Evolutionary conservation across 164 flowering plant species (phyloP), one percentile per base, ranked within the genome.

Genomic region (Litsea cubeba): DNA sequence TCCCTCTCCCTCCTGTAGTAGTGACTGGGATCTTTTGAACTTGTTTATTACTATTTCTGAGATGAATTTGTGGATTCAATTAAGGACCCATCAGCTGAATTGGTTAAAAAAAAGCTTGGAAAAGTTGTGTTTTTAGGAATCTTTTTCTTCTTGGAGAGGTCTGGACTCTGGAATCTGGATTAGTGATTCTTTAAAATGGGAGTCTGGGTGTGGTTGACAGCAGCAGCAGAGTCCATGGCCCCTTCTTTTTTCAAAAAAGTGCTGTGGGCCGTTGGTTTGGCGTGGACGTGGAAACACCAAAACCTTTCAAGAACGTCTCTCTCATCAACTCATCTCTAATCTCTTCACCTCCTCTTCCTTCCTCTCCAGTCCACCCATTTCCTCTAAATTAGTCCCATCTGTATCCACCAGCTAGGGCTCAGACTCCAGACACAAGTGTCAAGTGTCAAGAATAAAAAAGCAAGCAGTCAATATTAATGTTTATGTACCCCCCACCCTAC

Each of bases 211-310:
- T 20, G 25, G 65, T 7, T n/a, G 65, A 8, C 30, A 24, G 28
- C 18, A 20, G 18, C 1, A 71, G 24, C 46, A 5, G 60, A 54
- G 60, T 14, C 60, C 5, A 0, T 12, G 1, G 6, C 46, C 46
- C 10, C 46, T 5, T 40, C 60, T 54, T 7, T 25, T 70, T 54
- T 71, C 32, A n/a, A 35, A 30, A 17, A 35, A 30, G 6, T 69
- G 40, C 40, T 7, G 30, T 30, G 40, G 66, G 73, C 65, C 50
- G 50, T 58, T 71, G 24, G 25, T 60, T 58, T 35, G 50, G 11
- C 12, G 54, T 25, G 17, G 66, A 62, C 74, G 74, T 71, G 74
- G 74, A 58, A 24, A 18, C 28, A 71, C n/a, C n/a, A n/a, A 58
- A 58, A 50, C 66, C 65, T 20, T 8, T 63, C 14, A 8, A 63